A percentile compares a stretch with the other conserved stretches of the same genome.
phyloP scores from a whole-genome alignment of 140 eudicot genomes.

The Ambrosia hybrid region DNA sequence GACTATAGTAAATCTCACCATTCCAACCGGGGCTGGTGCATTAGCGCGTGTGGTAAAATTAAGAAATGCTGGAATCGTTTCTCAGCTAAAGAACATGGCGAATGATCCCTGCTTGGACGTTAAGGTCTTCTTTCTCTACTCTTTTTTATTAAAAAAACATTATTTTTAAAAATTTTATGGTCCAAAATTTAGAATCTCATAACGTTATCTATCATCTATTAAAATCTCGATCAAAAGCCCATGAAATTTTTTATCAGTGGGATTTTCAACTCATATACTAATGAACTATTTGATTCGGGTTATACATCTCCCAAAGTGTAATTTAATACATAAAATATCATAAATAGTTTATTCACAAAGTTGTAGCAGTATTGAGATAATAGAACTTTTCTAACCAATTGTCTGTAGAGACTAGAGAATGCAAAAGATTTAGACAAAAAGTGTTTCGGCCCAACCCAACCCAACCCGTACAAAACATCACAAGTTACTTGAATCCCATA shows the following conservation, averaged over 20 bases:
- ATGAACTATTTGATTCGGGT: neutral
- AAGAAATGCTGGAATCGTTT: slow-evolving; percentile 68
- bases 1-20: slow-evolving; percentile 73
- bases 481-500: neutral
- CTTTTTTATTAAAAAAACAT: neutral
- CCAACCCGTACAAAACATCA: neutral
- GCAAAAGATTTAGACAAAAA: neutral
- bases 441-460: neutral
- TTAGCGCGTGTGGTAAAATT: slow-evolving; percentile 52
- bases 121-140: slow-evolving; percentile 47
- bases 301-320: neutral
- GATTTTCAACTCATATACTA: neutral
- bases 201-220: too few species aligned
- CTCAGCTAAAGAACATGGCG: slow-evolving; percentile 73
- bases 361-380: neutral
- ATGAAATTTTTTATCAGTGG: too few species aligned
- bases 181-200: too few species aligned
- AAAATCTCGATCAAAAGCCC: too few species aligned
- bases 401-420: too few species aligned
- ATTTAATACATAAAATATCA: neutral
- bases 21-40: slow-evolving; percentile 72
- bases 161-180: neutral
- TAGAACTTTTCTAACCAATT: neutral
- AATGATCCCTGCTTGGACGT: slow-evolving; percentile 89
- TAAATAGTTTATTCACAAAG: neutral